Evolutionary conservation across 2,329 filamentous ascomycete species (phyloP).

Genomic region (Drechslera avenae): DNA sequence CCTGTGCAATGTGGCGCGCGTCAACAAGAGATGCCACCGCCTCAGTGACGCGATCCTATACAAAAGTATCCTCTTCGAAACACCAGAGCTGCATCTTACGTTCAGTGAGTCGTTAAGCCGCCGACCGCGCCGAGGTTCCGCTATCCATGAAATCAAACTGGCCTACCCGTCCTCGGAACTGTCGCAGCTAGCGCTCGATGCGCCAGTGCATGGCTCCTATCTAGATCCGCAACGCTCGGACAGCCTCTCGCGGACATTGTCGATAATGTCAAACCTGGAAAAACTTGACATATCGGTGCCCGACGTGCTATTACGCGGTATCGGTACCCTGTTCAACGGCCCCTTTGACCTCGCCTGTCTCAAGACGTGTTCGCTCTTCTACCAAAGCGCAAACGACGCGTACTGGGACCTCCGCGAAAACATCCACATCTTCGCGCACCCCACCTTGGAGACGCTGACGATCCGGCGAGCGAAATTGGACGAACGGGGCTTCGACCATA

Average conservation of each 20-base stretch:
- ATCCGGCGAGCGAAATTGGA: constrained; percentile 39
- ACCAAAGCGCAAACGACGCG: constrained; percentile 38
- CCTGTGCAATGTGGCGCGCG: constrained; percentile 36
- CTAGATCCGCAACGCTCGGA: constrained; percentile 33
- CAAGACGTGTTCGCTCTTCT: constrained; percentile 39
- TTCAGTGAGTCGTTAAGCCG: constrained; percentile 42
- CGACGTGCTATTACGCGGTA: constrained; percentile 36
- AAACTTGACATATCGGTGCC: constrained; percentile 42
- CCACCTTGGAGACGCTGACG: constrained; percentile 34
- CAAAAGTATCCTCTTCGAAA: constrained; percentile 40
- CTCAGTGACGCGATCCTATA: constrained; percentile 41
- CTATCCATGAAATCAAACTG: constrained; percentile 40
- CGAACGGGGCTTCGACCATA: constrained; percentile 38
- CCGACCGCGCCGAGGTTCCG: constrained; percentile 39
- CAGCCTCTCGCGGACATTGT: constrained; percentile 38
- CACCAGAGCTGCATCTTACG: constrained; percentile 39
- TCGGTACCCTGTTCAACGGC: constrained; percentile 41
- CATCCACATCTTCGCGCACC: constrained; percentile 44
- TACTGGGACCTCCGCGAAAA: constrained; percentile 45
- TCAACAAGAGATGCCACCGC: constrained; percentile 39
- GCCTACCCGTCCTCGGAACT: constrained; percentile 40
- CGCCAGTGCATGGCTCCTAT: constrained; percentile 33
- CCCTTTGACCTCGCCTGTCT: constrained; percentile 42
- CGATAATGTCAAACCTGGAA: constrained; percentile 42
- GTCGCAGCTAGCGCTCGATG: constrained; percentile 36